Percentiles rank a stretch among this genome's conserved stretches.
phyloP scores from a whole-genome alignment of 148 eudicot genomes.

The Heliamphora exappendiculata region DNA sequence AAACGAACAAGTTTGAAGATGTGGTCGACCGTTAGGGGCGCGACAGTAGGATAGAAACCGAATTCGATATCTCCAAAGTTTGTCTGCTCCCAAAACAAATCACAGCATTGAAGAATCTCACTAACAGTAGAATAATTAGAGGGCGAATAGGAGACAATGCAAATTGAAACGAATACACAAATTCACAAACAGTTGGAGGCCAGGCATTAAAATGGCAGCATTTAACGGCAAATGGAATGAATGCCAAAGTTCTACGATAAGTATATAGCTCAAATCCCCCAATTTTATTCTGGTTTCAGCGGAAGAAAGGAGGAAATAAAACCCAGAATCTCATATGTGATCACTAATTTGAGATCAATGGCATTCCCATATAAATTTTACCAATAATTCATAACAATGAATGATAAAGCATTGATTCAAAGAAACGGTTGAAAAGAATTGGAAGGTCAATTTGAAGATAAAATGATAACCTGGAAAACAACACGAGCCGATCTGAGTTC shows the following conservation, averaged over 20 bases:
- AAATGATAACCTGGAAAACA: slow-evolving; percentile 41
- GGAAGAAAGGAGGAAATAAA: background rate
- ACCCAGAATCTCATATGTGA: background rate
- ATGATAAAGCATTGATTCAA: background rate
- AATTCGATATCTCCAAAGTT: slow-evolving; percentile 86
- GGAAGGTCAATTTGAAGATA: background rate
- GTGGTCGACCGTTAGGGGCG: slow-evolving; percentile 91
- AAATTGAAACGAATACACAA: background rate
- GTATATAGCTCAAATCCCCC: background rate
- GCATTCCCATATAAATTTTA: background rate
- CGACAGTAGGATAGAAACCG: slow-evolving; percentile 81
- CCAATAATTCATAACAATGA: background rate
- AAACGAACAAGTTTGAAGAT: slow-evolving; percentile 92
- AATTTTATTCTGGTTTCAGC: background rate
- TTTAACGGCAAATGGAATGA: background rate
- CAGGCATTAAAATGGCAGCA: background rate
- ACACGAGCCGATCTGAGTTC: slow-evolving; percentile 47
- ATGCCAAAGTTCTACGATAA: too few relatives aligned
- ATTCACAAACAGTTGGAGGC: background rate
- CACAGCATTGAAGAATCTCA: background rate
- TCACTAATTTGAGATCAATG: background rate
- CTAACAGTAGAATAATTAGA: background rate
- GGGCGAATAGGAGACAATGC: slow-evolving; percentile 3
- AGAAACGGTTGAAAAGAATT: too few relatives aligned
- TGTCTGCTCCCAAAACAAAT: slow-evolving; percentile 45